Evolutionary conservation across 2,329 filamentous ascomycete genomes (phyloP).

Genomic region (Ophiostoma pallidulum): DNA sequence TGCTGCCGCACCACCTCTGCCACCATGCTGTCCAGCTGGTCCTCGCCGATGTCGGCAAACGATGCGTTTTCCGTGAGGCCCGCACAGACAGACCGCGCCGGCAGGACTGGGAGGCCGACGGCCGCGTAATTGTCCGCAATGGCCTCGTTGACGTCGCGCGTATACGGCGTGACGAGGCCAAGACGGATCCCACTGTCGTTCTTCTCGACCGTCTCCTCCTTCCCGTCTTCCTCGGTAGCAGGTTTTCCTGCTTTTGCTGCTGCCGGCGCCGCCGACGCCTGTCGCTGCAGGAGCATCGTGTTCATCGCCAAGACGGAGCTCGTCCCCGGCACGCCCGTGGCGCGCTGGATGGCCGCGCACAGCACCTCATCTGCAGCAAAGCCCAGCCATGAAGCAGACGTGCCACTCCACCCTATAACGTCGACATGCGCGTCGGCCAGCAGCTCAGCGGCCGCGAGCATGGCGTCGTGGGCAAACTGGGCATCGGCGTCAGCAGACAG

Average conservation of each 20-base stretch:
- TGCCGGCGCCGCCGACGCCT: no score
- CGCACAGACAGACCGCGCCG: constrained; percentile 15
- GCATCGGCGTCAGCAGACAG: constrained; percentile 24
- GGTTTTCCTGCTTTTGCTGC: no score
- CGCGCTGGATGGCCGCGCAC: constrained; percentile 27
- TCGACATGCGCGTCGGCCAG: constrained; percentile 29
- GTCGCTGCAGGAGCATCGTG: not conserved
- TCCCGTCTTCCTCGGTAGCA: no score
- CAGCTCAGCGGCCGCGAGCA: constrained; percentile 26
- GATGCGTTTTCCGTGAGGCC: constrained; percentile 26
- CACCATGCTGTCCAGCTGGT: constrained; percentile 17
- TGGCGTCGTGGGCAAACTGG: constrained; percentile 23
- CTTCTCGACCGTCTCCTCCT: no score
- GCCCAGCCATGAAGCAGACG: constrained; percentile 29
- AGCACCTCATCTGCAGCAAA: constrained; percentile 32
- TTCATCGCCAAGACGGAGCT: constrained; percentile 34
- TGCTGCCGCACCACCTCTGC: constrained; percentile 20
- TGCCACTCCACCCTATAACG: constrained; percentile 30
- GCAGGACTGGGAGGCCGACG: constrained; percentile 25
- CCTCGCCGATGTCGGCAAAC: constrained; percentile 27
- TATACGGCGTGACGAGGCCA: constrained; percentile 34
- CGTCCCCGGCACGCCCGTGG: constrained; percentile 29
- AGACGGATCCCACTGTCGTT: no score
- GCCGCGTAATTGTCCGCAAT: constrained; percentile 28
- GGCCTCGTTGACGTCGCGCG: constrained; percentile 28